Evolutionary conservation across 352 stramenopile species (phyloP), one percentile per base, ranked within the genome.

Genomic region (Peronospora tabacina): DNA sequence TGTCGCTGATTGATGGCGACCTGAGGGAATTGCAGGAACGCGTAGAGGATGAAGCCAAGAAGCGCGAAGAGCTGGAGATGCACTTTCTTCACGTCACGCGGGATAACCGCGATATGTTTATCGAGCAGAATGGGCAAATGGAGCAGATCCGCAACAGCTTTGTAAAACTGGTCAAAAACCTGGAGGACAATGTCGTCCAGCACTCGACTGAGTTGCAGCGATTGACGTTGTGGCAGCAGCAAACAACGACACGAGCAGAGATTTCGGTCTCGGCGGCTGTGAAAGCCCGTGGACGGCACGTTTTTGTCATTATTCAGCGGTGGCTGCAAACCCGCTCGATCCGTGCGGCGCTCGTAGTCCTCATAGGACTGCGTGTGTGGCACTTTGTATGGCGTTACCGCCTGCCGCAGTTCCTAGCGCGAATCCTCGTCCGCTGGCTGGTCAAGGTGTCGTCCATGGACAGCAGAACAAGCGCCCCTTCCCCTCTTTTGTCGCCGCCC

Each of bases 1-100:
- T 87, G 12, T 73, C 75, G 13, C 66, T 66, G 20, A 75, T 87
- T 28, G 85, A 82, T 44, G 74, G 86, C 30, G 74, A 88, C 43
- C 51, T 88, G 33, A 70, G 61, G 0, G 73, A 85, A 48, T 65
- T 89, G 7, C 75, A 86, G 50, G 71, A 86, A 30, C 75, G 72
- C 26, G 48, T 86, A 10, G 75, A 87, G 20, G 78, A 86, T n/a
- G 78, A 86, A 42, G 52, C 63, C 12, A 80, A 80, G 54, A 82
- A 84, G 45, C 74, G 70, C 15, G 70, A 85, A 10, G 75, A 87
- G 42, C 63, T 87, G 36, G 77, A 88, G 40, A 60, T 54, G 4
- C 77, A 88, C 34, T 43, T 88, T 46, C 55, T 85, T 10, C 69
- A 72, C 47, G 82, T 82, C 34, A 85, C 73, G 5, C 63, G 65